These are phyloP conservation scores for Arthrinium puccinioides DNA, from an alignment of 2,329 filamentous ascomycete genomes.

Conservation along the genomic window DNA sequence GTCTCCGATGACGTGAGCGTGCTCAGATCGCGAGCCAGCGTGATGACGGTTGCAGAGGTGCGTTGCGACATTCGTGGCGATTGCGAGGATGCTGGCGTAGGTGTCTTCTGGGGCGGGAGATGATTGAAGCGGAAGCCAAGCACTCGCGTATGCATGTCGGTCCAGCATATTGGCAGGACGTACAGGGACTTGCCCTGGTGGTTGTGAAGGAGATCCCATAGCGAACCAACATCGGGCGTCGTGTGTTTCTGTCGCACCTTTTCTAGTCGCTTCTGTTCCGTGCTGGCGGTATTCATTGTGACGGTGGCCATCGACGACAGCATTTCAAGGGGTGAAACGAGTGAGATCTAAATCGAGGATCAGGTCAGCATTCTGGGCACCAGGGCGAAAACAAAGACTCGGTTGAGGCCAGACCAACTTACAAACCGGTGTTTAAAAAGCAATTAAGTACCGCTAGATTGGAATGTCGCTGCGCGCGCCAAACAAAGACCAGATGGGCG, in stretches of 20 bases:
- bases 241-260: slow-evolving; percentile 23
- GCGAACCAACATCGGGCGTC: slow-evolving; percentile 38
- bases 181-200: slow-evolving; percentile 41
- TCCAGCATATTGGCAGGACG: slow-evolving; percentile 48
- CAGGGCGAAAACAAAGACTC: no score
- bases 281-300: slow-evolving; percentile 5
- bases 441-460: background rate
- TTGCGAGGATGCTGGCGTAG: slow-evolving; percentile 28
- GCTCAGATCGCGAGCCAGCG: slow-evolving; percentile 35
- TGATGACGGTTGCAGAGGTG: slow-evolving; percentile 34
- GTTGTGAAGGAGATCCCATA: slow-evolving; percentile 44
- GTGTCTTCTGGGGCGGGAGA: slow-evolving; percentile 32
- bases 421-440: slow-evolving; percentile 1
- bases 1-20: slow-evolving; percentile 29
- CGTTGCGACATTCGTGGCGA: slow-evolving; percentile 27
- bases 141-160: slow-evolving; percentile 39
- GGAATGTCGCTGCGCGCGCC: background rate
- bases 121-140: slow-evolving; percentile 40
- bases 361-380: no score
- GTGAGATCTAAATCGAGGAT: slow-evolving; percentile 1
- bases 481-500: background rate
- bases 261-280: slow-evolving; percentile 14
- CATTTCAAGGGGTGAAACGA: background rate
- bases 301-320: slow-evolving; percentile 1
- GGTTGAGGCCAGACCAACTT: no score